These are phyloP conservation scores for Aechmea fasciata DNA, from an alignment of 176 grass and related monocot species.

Conservation along the genomic window DNA sequence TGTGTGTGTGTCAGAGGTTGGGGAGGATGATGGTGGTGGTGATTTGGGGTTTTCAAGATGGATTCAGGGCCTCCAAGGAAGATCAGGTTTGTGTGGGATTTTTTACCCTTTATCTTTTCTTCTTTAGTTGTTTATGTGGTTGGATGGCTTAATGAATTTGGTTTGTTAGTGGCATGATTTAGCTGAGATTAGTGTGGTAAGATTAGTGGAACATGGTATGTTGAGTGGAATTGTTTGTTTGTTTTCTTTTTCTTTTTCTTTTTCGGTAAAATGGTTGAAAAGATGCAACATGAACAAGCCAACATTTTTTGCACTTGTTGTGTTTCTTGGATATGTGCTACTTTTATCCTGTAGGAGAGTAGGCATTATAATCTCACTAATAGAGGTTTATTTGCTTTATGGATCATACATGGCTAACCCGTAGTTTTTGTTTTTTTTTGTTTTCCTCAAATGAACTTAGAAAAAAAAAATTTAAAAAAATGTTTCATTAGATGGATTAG, in stretches of 20 bases:
- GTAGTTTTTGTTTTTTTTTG: no score
- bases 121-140: background rate
- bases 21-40: slow-evolving; percentile 38
- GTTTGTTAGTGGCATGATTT: background rate
- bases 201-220: background rate
- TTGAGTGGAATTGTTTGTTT: background rate
- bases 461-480: no score
- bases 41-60: slow-evolving; percentile 77
- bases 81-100: slow-evolving; percentile 45
- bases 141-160: background rate
- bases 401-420: no score
- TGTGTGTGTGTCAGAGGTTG: slow-evolving; percentile 16
- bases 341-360: no score
- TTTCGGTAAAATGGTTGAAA: background rate
- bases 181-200: background rate
- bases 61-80: slow-evolving; percentile 46
- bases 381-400: no score
- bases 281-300: background rate
- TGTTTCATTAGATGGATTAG: background rate
- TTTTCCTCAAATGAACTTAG: no score
- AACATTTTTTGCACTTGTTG: background rate
- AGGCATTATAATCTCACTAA: no score
- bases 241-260: background rate
- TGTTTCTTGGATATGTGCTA: no score
- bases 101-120: background rate